phyloP scores from a whole-genome alignment of 2,329 filamentous ascomycete genomes.

The Phoma herbarum region DNA sequence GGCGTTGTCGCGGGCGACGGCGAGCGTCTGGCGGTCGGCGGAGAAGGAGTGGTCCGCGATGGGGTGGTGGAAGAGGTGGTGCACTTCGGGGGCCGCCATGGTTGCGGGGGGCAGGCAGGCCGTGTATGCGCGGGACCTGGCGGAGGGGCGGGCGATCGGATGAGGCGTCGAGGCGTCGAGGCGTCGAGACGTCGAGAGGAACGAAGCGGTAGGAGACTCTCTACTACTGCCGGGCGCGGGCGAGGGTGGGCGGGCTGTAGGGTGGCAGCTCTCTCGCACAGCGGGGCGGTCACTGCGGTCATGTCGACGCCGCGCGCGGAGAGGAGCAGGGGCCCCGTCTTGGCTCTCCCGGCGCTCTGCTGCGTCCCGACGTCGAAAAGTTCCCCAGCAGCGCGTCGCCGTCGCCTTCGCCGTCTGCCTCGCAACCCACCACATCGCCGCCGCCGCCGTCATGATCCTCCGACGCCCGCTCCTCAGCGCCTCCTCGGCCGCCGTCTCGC shows the following conservation, averaged over 20 bases:
- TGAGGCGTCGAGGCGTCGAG: too few relatives aligned
- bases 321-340: background rate
- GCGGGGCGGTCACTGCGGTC: too few relatives aligned
- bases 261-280: background rate
- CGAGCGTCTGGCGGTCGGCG: conserved; percentile 84
- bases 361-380: background rate
- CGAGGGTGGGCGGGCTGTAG: too few relatives aligned
- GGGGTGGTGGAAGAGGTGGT: conserved; percentile 95
- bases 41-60: conserved; percentile 99
- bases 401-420: too few relatives aligned
- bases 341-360: background rate
- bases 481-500: conserved; percentile 35
- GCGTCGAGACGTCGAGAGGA: background rate
- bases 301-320: too few relatives aligned
- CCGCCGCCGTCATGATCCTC: conserved; percentile 47
- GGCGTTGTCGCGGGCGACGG: conserved; percentile 87
- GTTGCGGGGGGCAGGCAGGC: conserved; percentile 71
- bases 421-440: conserved; percentile 7
- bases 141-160: too few relatives aligned
- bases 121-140: too few relatives aligned
- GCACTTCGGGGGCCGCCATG: conserved; percentile 89
- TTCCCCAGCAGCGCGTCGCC: background rate
- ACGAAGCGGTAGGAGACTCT: background rate
- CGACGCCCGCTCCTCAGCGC: conserved; percentile 45
- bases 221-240: background rate